Evolutionary conservation across 768 basidiomycete species (phyloP).

Genomic region (Trametes elegans): DNA sequence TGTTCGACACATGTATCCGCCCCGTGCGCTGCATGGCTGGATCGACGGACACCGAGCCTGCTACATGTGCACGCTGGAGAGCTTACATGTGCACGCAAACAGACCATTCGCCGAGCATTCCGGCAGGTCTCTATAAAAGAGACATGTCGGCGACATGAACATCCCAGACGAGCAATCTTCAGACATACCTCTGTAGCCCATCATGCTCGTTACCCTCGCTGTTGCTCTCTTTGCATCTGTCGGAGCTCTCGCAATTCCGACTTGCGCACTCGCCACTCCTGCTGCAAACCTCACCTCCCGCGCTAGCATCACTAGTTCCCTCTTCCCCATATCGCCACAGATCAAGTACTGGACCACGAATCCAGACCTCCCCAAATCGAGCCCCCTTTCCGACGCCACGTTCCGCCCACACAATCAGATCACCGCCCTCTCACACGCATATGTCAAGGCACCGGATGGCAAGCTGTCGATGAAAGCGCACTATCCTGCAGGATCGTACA

Average conservation of each 20-base stretch:
- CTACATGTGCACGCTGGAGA: not conserved
- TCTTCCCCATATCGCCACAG: conserved; percentile 26
- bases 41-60: not conserved
- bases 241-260: conserved; percentile 2
- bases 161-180: not conserved
- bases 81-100: not conserved
- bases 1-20: not conserved
- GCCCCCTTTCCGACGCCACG: conserved; percentile 28
- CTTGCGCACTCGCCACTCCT: not conserved
- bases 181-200: not conserved
- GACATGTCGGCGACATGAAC: not conserved
- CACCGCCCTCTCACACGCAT: conserved; percentile 24
- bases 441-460: conserved; percentile 27
- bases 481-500: conserved; percentile 50
- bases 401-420: conserved; percentile 26
- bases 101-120: not conserved
- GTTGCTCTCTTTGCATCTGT: not conserved
- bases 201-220: conserved; percentile 1
- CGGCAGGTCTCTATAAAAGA: not conserved
- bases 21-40: not conserved
- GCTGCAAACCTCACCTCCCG: conserved; percentile 7
- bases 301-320: conserved; percentile 7
- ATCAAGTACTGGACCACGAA: conserved; percentile 28
- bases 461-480: conserved; percentile 25
- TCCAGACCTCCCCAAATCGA: conserved; percentile 12